A percentile compares a stretch with the other conserved stretches of the same genome.
Evolutionary conservation across 495 filamentous ascomycete species (phyloP).

Genomic region (Penicillium coffeae): DNA sequence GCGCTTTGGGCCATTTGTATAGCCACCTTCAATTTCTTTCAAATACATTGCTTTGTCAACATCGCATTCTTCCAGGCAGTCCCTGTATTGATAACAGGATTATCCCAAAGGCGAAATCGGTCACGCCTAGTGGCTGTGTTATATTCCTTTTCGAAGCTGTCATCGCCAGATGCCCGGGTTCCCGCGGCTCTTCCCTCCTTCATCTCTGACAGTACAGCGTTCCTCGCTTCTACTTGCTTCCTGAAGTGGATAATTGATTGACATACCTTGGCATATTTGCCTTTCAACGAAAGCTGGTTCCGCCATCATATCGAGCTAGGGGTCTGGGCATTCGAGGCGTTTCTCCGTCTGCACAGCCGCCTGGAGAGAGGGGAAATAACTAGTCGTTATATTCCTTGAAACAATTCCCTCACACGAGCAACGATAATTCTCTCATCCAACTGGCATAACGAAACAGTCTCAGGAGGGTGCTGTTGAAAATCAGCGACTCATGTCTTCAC

Average conservation of each 20-base stretch:
- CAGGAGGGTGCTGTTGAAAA: constrained; percentile 2
- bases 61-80: too few species aligned
- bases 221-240: too few species aligned
- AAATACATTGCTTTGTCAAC: too few species aligned
- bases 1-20: too few species aligned
- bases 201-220: too few species aligned
- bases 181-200: background rate
- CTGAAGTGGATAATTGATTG: too few species aligned
- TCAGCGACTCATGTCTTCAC: constrained; percentile 19
- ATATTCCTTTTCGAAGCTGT: background rate
- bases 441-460: constrained; percentile 4
- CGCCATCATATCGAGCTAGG: too few species aligned
- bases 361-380: constrained; percentile 1
- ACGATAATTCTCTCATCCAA: background rate
- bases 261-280: constrained; percentile 4
- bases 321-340: background rate
- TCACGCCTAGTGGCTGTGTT: background rate
- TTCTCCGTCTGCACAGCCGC: constrained; percentile 6
- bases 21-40: too few species aligned
- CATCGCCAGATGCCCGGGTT: background rate
- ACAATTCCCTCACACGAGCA: background rate
- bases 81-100: background rate
- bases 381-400: background rate
- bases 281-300: too few species aligned
- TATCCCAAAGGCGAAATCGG: background rate